These are phyloP conservation scores for Melanogaster broomeanus DNA, from an alignment of 768 basidiomycete species.

Conservation along the genomic window DNA sequence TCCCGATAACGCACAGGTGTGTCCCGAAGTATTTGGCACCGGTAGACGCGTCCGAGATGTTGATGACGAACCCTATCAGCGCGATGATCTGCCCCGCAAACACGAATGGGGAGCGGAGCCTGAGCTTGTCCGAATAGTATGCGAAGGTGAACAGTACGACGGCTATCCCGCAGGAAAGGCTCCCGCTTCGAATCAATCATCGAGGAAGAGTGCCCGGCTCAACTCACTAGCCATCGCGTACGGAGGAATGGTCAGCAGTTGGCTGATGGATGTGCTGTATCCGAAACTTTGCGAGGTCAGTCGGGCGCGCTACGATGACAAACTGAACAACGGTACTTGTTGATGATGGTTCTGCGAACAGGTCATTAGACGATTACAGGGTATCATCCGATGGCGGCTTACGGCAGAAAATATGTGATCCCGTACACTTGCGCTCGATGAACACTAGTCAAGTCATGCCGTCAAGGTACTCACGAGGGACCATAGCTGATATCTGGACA, in stretches of 20 bases:
- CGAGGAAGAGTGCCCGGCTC: conserved; percentile 25
- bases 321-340: not conserved
- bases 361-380: not conserved
- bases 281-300: conserved; percentile 47
- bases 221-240: conserved; percentile 63
- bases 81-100: conserved; percentile 48
- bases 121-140: conserved; percentile 53
- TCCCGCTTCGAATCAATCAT: not conserved
- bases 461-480: conserved; percentile 47
- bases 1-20: conserved; percentile 61
- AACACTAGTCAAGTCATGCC: not conserved
- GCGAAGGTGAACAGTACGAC: conserved; percentile 52
- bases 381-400: conserved; percentile 25
- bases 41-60: conserved; percentile 50
- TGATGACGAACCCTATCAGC: conserved; percentile 59
- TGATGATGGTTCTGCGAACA: conserved; percentile 7
- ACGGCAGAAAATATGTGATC: conserved; percentile 67
- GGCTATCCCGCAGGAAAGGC: conserved; percentile 33
- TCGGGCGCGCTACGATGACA: not conserved
- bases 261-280: conserved; percentile 51
- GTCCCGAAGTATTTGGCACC: conserved; percentile 72
- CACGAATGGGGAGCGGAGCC: conserved; percentile 61
- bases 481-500: conserved; percentile 58
- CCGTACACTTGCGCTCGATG: conserved; percentile 52
- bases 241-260: conserved; percentile 65